These are phyloP conservation scores for Anastatica hierochuntica DNA, from an alignment of 345 rosid species.

Conservation along the genomic window DNA sequence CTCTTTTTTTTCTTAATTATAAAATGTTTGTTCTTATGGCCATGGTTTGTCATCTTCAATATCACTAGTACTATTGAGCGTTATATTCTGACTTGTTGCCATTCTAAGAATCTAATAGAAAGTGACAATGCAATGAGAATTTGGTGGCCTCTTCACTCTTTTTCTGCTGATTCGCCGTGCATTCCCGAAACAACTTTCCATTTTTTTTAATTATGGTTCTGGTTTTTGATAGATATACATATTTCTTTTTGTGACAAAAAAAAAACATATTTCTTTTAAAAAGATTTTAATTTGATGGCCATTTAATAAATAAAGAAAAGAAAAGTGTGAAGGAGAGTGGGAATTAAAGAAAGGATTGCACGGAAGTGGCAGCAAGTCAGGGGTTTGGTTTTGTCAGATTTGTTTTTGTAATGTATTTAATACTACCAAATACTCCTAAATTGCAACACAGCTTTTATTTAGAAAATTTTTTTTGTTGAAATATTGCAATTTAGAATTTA, in stretches of 20 bases:
- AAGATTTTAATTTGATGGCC: too few relatives aligned
- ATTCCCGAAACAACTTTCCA: not conserved
- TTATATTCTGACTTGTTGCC: slow-evolving; percentile 13
- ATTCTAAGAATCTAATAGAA: slow-evolving; percentile 14
- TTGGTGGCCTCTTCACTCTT: slow-evolving; percentile 14
- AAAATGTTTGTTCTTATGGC: too few relatives aligned
- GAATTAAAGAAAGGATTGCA: too few relatives aligned
- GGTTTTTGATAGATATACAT: too few relatives aligned
- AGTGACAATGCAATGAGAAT: slow-evolving; percentile 12
- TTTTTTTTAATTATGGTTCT: not conserved
- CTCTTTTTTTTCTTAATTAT: not conserved
- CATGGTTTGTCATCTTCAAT: not conserved
- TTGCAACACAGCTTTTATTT: slow-evolving; percentile 19
- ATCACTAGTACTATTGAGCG: slow-evolving; percentile 8
- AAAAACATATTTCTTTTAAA: too few relatives aligned
- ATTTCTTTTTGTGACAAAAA: too few relatives aligned
- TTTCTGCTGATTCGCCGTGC: slow-evolving; percentile 22
- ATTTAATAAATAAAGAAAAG: too few relatives aligned
- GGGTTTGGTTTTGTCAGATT: slow-evolving; percentile 25
- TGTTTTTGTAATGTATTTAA: too few relatives aligned
- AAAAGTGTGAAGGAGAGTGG: slow-evolving; percentile 18
- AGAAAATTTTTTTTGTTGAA: too few relatives aligned
- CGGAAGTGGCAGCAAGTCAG: slow-evolving; percentile 27
- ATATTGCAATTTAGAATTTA: slow-evolving; percentile 18
- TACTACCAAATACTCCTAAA: not conserved